Evolutionary conservation across 2,329 filamentous ascomycete genomes (phyloP), one percentile per base, ranked within the genome.

Genomic region (Lachnellula occidentalis): DNA sequence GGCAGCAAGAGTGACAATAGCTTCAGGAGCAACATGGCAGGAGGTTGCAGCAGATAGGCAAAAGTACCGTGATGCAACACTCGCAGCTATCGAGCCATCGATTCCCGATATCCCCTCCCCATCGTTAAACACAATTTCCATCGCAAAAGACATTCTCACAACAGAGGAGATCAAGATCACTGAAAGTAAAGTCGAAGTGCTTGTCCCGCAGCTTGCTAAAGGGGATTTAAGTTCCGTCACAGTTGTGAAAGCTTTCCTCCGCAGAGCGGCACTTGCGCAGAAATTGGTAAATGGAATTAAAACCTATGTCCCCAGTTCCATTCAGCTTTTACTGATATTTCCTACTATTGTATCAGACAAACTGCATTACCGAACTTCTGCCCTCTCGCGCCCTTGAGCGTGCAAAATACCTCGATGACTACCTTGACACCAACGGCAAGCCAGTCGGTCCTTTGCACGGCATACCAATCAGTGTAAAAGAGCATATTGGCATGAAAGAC

Each of bases 381-480:
- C 70, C 70, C 2, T 61, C 67, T 27, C 52, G 60, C 50, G 69
- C 71, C 15, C 60, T 73, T 22, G 55, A 61, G 47, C 59, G 66
- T 1, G 70, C 71, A 4, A 53, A 55, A 36, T 62, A 59, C 41
- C 66, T 73, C n/a, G 71, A 73, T 57, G 53, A 58, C 8, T 65
- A 68, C 47, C 62, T 69, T 9, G 54, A 57, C n/a, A 56, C 59
- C 15, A 58, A 69, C 50, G 61, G 61, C 45, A 66, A 62, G 34
- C 62, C 69, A 3, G 34, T 70, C n/a, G 72, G 71, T 0, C 69
- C 72, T 12, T 63, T 74, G 1, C 70, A 72, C 53, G 72, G 71
- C 19, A 66, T 84, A 2, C 81, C 80, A 0, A 78, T 78, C 41
- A 75, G 73, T 50, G 69, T 76, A 22, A 78, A 82, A 63, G 80